Conservation (phyloP, 352 stramenopile species). For the Globisporangium paroecandrum region DNA sequence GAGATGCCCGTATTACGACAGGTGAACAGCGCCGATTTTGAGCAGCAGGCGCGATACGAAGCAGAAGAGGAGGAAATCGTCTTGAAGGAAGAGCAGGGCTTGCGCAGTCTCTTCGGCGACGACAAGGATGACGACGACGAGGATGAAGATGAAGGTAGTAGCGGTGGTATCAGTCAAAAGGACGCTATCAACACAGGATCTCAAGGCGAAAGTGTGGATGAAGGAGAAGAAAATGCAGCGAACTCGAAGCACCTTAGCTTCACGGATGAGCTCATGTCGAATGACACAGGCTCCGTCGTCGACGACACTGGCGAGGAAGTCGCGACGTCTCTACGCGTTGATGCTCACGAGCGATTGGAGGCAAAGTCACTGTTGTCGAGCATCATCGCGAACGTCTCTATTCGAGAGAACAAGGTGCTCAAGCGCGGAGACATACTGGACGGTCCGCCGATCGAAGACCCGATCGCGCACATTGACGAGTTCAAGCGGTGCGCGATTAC, state of each 20-base stretch:
- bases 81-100: slow-evolving; percentile 12
- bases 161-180: not conserved
- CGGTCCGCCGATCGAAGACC: slow-evolving; percentile 44
- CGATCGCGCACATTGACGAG: slow-evolving; percentile 40
- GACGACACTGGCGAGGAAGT: not conserved
- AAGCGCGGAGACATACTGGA: slow-evolving; percentile 25
- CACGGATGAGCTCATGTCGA: slow-evolving; percentile 5
- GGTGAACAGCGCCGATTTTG: slow-evolving; percentile 13
- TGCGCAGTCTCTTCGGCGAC: slow-evolving; percentile 11
- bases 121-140: slow-evolving; percentile 1
- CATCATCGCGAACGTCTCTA: slow-evolving; percentile 28
- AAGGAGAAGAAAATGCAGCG: not conserved
- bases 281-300: not conserved
- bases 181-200: not conserved
- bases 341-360: slow-evolving; percentile 5
- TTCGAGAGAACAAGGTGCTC: slow-evolving; percentile 31
- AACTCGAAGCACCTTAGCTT: slow-evolving; percentile 10
- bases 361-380: slow-evolving; percentile 16
- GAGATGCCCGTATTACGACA: not conserved
- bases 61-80: slow-evolving; percentile 15
- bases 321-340: not conserved
- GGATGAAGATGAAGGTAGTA: not conserved
- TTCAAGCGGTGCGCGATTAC: slow-evolving; percentile 34
- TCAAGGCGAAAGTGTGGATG: slow-evolving; percentile 5
- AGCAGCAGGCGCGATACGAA: slow-evolving; percentile 12